These are phyloP conservation scores for Vinca minor DNA, from an alignment of 257 asterid species.

Conservation along the genomic window DNA sequence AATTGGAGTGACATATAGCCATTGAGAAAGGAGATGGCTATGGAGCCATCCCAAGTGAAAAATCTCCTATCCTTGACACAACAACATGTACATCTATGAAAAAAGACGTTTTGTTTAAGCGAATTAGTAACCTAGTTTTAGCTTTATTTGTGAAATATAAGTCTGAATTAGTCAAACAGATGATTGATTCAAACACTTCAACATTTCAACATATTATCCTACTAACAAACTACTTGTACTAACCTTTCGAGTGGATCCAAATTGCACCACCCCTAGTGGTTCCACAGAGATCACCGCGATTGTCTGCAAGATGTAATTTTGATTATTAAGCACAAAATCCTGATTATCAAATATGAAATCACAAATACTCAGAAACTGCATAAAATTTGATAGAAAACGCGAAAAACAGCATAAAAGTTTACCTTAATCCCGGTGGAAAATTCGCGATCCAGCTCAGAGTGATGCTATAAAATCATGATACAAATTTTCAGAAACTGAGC, in stretches of 20 bases:
- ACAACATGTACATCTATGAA: background rate
- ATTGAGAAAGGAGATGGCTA: too few relatives aligned
- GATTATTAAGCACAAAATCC: background rate
- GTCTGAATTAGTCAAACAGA: background rate
- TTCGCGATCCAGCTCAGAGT: constrained; percentile 45
- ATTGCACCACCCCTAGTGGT: constrained; percentile 66
- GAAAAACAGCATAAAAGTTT: background rate
- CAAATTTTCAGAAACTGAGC: constrained; percentile 6
- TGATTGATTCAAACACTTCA: background rate
- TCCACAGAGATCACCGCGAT: constrained; percentile 66
- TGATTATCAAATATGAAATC: too few relatives aligned
- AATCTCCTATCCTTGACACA: background rate
- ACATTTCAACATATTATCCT: background rate
- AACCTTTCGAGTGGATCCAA: constrained; percentile 83
- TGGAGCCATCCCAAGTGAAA: background rate
- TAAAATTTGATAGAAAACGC: background rate
- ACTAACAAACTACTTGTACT: constrained; percentile 1
- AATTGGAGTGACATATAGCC: too few relatives aligned
- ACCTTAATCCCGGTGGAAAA: constrained; percentile 74
- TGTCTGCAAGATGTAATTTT: constrained; percentile 44
- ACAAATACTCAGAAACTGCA: background rate
- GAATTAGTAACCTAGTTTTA: background rate
- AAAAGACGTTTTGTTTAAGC: background rate
- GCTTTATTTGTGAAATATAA: background rate
- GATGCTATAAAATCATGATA: constrained; percentile 38